Evolutionary conservation across 768 basidiomycete species (phyloP), one percentile per base, ranked within the genome.

Genomic region (Panellus pusillus): DNA sequence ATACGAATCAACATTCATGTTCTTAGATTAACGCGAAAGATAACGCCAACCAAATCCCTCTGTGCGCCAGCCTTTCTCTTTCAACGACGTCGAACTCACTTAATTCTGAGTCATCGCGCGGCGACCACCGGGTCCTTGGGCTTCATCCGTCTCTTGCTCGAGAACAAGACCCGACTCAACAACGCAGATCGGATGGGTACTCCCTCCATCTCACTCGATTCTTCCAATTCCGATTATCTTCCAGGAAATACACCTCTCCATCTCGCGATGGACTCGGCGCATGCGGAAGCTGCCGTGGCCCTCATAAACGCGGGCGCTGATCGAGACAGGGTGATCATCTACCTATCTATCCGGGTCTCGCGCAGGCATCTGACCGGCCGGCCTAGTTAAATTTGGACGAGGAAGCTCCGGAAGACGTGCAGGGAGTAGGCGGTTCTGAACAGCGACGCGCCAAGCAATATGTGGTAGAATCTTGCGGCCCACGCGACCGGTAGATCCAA

Each of bases 301-400:
- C 79, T 99, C 46, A 96, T 99, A 55, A 92, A 96, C 67, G 95
- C 93, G 42, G 96, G 96, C 17, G 95, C 95, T 8, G 96, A 98
- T 76, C 85, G 96, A 28, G 81, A 81, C 60, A 79, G 91, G 62
- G 94, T 95, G 47, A 49, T 51, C 46, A 6, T n/a, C n/a, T n/a
- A n/a, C n/a, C 27, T 51, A 19, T 44, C 52, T 46, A 58, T 49
- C 41, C 48, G 57, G 50, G 35, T 28, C 24, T 18, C 53, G 24
- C 47, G 11, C 44, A 51, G 17, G 24, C 50, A 41, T 64, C 50
- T 59, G 54, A 58, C 62, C 50, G 54, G 1, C 50, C 38, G 27
- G 32, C 43, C 58, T 53, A 96, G 93, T 72, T 84, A 52, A 96
- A 99, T 66, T 68, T 85, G 44, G 96, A 99, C 49, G 82, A 83